phyloP scores from a whole-genome alignment of 352 stramenopile species.

The Pythium dissotocum region DNA sequence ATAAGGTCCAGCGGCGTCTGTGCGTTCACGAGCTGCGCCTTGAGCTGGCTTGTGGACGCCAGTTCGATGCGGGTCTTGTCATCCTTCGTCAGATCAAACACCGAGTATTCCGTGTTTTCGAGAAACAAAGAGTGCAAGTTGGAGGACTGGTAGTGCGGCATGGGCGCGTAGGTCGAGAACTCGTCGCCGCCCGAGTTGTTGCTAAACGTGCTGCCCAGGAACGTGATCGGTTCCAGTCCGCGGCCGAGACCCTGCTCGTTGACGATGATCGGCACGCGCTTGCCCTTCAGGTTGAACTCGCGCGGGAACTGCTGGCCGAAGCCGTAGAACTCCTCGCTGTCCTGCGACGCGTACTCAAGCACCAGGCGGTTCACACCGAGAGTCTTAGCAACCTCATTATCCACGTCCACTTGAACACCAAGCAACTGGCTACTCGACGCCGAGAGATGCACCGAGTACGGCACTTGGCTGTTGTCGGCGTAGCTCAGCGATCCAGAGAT shows the following conservation, averaged over 20 bases:
- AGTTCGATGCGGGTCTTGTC: constrained; percentile 15
- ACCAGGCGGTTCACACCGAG: constrained; percentile 19
- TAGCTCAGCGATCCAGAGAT: constrained; percentile 8
- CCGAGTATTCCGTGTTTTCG: constrained; percentile 19
- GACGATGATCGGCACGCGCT: constrained; percentile 18
- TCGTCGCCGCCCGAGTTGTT: constrained; percentile 17
- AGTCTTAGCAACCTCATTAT: neutral
- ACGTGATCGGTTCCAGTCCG: constrained; percentile 15
- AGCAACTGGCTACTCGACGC: neutral
- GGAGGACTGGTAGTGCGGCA: constrained; percentile 21
- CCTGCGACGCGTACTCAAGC: constrained; percentile 16
- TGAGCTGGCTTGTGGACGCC: constrained; percentile 1
- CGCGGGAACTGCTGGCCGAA: constrained; percentile 21
- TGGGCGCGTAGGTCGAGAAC: constrained; percentile 13
- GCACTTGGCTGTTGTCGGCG: neutral
- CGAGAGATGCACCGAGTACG: constrained; percentile 7
- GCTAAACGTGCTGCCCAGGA: constrained; percentile 11
- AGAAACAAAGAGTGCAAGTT: constrained; percentile 10
- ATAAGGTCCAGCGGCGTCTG: constrained; percentile 11
- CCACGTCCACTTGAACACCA: constrained; percentile 4
- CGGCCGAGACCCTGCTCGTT: constrained; percentile 18
- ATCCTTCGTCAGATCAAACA: constrained; percentile 20
- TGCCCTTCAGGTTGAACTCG: constrained; percentile 18
- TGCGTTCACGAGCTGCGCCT: constrained; percentile 10
- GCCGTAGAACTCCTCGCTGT: constrained; percentile 17